phyloP scores from a whole-genome alignment of 192 early-diverging fungal species.

The Phlyctochytrium bullatum region DNA sequence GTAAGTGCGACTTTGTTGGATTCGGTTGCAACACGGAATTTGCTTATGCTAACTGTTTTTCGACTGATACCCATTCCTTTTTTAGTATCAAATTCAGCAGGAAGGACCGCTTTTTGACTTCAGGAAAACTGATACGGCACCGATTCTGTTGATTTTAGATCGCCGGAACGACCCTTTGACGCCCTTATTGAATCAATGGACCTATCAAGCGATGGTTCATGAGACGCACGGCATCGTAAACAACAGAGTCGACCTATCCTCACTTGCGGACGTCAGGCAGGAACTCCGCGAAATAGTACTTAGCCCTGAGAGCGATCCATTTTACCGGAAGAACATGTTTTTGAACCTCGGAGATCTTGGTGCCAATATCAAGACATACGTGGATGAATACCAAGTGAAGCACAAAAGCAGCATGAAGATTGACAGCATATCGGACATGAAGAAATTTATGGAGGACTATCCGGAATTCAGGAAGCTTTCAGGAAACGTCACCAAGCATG shows the following conservation, averaged over 20 bases:
- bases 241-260: constrained; percentile 86
- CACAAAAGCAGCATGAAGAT: constrained; percentile 88
- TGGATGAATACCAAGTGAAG: constrained; percentile 90
- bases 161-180: constrained; percentile 95
- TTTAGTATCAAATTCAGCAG: constrained; percentile 74
- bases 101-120: constrained; percentile 75
- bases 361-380: constrained; percentile 88
- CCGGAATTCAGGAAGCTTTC: constrained; percentile 96
- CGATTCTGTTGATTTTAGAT: constrained; percentile 87
- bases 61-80: neutral
- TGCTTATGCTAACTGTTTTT: constrained; percentile 10
- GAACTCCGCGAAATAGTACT: constrained; percentile 90
- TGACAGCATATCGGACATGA: constrained; percentile 97
- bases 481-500: constrained; percentile 97
- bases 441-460: constrained; percentile 97
- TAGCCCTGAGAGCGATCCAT: constrained; percentile 84
- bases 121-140: constrained; percentile 74
- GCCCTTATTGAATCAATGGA: constrained; percentile 94
- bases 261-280: constrained; percentile 69
- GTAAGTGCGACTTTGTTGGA: constrained; percentile 43
- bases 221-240: constrained; percentile 92
- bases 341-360: constrained; percentile 95
- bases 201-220: constrained; percentile 98
- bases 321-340: constrained; percentile 87
- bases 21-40: neutral